phyloP scores from a whole-genome alignment of 23 red algal genomes.

The Gracilariopsis chorda region DNA sequence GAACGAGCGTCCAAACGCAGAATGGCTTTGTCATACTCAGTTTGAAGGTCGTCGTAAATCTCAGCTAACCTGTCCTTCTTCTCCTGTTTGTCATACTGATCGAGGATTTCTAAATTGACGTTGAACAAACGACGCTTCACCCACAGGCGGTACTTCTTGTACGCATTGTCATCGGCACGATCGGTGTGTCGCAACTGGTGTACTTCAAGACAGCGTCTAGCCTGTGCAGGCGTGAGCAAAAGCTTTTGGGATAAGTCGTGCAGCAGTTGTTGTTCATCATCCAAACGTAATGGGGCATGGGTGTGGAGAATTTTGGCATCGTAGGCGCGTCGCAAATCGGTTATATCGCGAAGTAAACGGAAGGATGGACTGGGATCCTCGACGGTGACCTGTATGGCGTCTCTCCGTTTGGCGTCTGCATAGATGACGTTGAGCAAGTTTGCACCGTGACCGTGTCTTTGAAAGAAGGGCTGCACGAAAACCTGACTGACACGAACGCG shows the following conservation, averaged over 20 bases:
- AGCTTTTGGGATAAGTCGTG: slow-evolving; percentile 15
- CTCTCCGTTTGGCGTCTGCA: slow-evolving; percentile 19
- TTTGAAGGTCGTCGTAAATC: slow-evolving; percentile 63
- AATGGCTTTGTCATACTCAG: slow-evolving; percentile 47
- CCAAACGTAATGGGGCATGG: background rate
- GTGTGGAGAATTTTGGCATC: slow-evolving; percentile 16
- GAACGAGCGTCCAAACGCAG: background rate
- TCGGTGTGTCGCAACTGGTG: slow-evolving; percentile 53
- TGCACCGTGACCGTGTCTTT: slow-evolving; percentile 59
- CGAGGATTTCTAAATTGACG: slow-evolving; percentile 50
- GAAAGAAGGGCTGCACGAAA: slow-evolving; percentile 36
- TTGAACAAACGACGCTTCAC: slow-evolving; percentile 75
- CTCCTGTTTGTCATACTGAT: slow-evolving; percentile 48
- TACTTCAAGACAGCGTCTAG: slow-evolving; percentile 59
- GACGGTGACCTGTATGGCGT: slow-evolving; percentile 70
- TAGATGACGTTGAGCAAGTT: slow-evolving; percentile 59
- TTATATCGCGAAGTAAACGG: slow-evolving; percentile 53
- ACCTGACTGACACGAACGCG: slow-evolving; percentile 76
- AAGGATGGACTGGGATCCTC: slow-evolving; percentile 67
- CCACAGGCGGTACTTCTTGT: slow-evolving; percentile 59
- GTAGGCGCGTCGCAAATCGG: slow-evolving; percentile 44
- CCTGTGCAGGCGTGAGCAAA: slow-evolving; percentile 56
- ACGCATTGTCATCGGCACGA: slow-evolving; percentile 32
- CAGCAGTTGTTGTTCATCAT: slow-evolving; percentile 14
- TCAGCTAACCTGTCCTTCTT: slow-evolving; percentile 65